phyloP scores from a whole-genome alignment of 768 basidiomycete species.

The Leccinum disarticulatum region DNA sequence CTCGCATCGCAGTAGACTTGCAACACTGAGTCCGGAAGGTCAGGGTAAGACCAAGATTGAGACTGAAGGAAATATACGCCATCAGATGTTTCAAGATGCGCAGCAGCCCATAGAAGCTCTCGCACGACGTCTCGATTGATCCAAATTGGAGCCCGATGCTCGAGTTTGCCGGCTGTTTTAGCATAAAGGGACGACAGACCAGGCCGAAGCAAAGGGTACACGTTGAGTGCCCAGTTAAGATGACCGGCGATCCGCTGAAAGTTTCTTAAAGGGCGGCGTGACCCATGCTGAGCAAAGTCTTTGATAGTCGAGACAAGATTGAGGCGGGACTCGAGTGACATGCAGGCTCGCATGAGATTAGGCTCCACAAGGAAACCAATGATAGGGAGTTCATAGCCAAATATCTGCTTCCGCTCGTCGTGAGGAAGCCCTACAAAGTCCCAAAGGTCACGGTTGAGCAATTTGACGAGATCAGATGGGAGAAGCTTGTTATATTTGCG shows the following conservation, averaged over 20 bases:
- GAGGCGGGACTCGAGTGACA: constrained; percentile 7
- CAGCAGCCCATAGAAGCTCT: no score
- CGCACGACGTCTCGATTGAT: no score
- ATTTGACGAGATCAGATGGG: background rate
- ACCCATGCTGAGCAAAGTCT: constrained; percentile 9
- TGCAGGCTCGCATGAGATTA: constrained; percentile 10
- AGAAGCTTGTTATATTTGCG: background rate
- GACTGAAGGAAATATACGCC: no score
- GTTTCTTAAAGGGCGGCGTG: constrained; percentile 8
- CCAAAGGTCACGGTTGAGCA: constrained; percentile 28
- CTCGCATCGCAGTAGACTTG: no score
- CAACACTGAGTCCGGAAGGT: no score
- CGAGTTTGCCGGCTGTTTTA: constrained; percentile 33
- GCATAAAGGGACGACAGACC: constrained; percentile 33
- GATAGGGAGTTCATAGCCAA: background rate
- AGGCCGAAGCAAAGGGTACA: constrained; percentile 34
- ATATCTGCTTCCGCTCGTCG: constrained; percentile 31
- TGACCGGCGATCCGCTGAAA: constrained; percentile 31
- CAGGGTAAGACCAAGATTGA: no score
- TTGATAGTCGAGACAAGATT: background rate
- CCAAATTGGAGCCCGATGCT: no score
- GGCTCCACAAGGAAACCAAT: constrained; percentile 23
- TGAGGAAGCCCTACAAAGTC: constrained; percentile 33
- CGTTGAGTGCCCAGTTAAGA: background rate
- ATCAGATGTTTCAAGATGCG: no score